These are phyloP conservation scores for Pyrenophora tritici-repentis DNA, from an alignment of 2,329 filamentous ascomycete species.

Conservation along the genomic window DNA sequence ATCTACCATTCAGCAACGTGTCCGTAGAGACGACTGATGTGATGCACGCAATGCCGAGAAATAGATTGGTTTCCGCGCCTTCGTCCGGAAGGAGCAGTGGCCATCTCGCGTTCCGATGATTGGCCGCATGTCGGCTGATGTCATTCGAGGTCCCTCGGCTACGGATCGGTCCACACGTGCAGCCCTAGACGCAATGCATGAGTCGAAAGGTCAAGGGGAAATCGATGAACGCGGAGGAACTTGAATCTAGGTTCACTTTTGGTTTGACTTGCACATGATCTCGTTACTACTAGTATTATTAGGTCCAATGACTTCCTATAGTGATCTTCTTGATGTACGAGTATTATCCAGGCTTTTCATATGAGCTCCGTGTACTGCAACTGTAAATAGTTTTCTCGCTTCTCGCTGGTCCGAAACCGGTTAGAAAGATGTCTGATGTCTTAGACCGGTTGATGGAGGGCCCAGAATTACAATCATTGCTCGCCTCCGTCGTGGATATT, in stretches of 20 bases:
- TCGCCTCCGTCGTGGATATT: slow-evolving; percentile 22
- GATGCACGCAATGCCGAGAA: slow-evolving; percentile 12
- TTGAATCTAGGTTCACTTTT: neutral
- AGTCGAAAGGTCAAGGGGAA: too few relatives aligned
- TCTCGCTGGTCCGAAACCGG: too few relatives aligned
- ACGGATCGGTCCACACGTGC: too few relatives aligned
- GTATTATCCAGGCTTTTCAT: too few relatives aligned
- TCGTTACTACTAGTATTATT: too few relatives aligned
- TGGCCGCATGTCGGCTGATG: slow-evolving; percentile 16
- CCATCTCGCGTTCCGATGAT: slow-evolving; percentile 19
- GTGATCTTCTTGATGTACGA: too few relatives aligned
- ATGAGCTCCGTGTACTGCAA: too few relatives aligned
- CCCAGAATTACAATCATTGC: slow-evolving; percentile 2
- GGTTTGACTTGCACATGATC: too few relatives aligned
- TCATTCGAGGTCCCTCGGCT: slow-evolving; percentile 7
- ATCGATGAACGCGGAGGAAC: neutral
- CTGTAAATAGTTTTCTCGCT: too few relatives aligned
- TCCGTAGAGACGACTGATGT: slow-evolving; percentile 6
- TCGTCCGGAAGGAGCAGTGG: slow-evolving; percentile 11
- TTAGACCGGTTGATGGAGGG: neutral
- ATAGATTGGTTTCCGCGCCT: slow-evolving; percentile 20
- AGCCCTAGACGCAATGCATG: too few relatives aligned
- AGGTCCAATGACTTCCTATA: too few relatives aligned
- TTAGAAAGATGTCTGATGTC: neutral
- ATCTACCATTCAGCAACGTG: slow-evolving; percentile 11